phyloP scores from a whole-genome alignment of 2,329 filamentous ascomycete genomes.

The Fusarium acutatum region DNA sequence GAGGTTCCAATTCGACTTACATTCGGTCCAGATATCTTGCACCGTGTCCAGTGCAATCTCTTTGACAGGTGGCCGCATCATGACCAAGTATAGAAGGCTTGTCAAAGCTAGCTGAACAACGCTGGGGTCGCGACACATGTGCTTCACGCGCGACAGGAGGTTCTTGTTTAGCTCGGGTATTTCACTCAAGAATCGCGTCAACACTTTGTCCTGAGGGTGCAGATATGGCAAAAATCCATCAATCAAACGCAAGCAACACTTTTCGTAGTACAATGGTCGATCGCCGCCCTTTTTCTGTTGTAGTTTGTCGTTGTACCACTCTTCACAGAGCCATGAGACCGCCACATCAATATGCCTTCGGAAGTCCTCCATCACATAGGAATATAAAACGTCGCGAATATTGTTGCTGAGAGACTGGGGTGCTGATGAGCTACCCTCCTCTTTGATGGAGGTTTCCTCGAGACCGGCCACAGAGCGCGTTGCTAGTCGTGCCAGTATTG shows the following conservation, averaged over 20 bases:
- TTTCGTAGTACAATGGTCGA: constrained; percentile 75
- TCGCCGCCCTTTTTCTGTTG: constrained; percentile 54
- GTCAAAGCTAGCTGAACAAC: constrained; percentile 70
- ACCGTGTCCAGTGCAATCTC: constrained; percentile 71
- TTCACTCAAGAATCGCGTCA: constrained; percentile 92
- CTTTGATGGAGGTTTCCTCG: constrained; percentile 66
- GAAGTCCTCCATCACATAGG: constrained; percentile 92
- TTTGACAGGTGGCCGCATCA: constrained; percentile 72
- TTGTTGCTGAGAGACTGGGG: constrained; percentile 66
- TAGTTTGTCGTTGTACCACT: constrained; percentile 91
- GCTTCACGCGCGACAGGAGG: constrained; percentile 77
- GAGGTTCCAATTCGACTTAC: constrained; percentile 53
- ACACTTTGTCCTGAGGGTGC: constrained; percentile 87
- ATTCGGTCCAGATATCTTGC: constrained; percentile 73
- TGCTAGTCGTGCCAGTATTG: constrained; percentile 83
- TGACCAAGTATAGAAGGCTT: constrained; percentile 71
- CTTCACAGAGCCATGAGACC: constrained; percentile 93
- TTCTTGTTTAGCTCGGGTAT: constrained; percentile 79
- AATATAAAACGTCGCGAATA: constrained; percentile 83
- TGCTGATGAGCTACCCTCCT: constrained; percentile 57
- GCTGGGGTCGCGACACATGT: constrained; percentile 71
- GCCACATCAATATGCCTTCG: constrained; percentile 87
- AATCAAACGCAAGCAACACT: constrained; percentile 81
- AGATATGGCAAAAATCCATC: constrained; percentile 91
- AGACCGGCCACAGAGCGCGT: constrained; percentile 80